Conservation (phyloP, 1,284 basidiomycete genomes). For the Irpex sp. region DNA sequence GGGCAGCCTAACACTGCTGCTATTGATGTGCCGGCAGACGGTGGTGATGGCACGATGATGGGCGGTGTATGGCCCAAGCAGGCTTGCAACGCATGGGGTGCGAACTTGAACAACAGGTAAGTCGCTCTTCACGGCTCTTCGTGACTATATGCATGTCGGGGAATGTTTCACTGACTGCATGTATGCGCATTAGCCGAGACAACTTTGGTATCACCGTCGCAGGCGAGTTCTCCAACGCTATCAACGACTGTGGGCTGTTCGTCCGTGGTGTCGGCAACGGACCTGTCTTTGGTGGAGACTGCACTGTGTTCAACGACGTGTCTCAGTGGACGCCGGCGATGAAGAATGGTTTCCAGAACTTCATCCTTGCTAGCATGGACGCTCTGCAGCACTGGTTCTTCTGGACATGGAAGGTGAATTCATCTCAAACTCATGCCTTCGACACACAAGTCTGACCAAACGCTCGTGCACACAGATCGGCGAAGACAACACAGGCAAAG, state of each 20-base stretch:
- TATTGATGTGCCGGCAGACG: slow-evolving; percentile 27
- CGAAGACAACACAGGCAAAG: slow-evolving; percentile 52
- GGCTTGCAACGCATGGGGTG: slow-evolving; percentile 50
- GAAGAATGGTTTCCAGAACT: slow-evolving; percentile 54
- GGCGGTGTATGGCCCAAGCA: slow-evolving; percentile 27
- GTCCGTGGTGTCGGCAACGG: slow-evolving; percentile 39
- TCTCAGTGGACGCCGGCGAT: slow-evolving; percentile 51
- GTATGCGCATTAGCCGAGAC: slow-evolving; percentile 30
- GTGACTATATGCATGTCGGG: slow-evolving; percentile 20
- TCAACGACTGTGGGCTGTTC: slow-evolving; percentile 48
- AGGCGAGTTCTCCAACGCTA: slow-evolving; percentile 44
- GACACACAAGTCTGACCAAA: background rate
- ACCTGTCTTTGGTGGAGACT: slow-evolving; percentile 49
- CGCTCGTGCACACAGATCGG: slow-evolving; percentile 50
- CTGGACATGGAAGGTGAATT: slow-evolving; percentile 66
- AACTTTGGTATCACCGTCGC: slow-evolving; percentile 46
- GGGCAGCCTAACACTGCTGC: slow-evolving; percentile 30
- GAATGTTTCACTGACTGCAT: slow-evolving; percentile 19
- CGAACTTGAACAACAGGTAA: slow-evolving; percentile 44
- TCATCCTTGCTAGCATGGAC: slow-evolving; percentile 60
- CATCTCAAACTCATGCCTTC: too few species aligned
- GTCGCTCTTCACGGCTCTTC: slow-evolving; percentile 33
- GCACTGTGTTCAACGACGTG: slow-evolving; percentile 56
- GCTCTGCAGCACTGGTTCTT: slow-evolving; percentile 60
- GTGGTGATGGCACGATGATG: slow-evolving; percentile 29